These are phyloP conservation scores for Scutellaria baicalensis DNA, from an alignment of 257 asterid genomes.

Conservation along the genomic window DNA sequence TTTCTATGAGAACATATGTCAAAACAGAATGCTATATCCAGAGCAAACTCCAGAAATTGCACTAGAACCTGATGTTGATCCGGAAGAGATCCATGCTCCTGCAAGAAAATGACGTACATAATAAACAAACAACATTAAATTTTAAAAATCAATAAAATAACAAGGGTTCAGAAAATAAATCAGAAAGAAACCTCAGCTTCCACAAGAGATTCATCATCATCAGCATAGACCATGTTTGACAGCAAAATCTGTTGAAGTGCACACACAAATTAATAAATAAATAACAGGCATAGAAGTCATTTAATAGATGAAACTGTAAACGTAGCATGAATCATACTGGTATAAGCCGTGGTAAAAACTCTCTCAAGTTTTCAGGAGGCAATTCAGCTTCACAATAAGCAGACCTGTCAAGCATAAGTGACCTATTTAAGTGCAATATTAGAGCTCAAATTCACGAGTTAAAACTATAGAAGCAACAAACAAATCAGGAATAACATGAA, in stretches of 20 bases:
- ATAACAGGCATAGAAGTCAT: not conserved
- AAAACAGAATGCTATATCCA: not conserved
- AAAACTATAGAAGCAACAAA: not conserved
- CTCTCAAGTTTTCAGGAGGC: slow-evolving; percentile 88
- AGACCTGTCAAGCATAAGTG: slow-evolving; percentile 56
- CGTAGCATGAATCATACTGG: slow-evolving; percentile 52
- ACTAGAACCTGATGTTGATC: slow-evolving; percentile 87
- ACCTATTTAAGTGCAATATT: slow-evolving; percentile 7
- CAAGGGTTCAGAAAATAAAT: slow-evolving; percentile 9
- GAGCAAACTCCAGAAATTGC: slow-evolving; percentile 6
- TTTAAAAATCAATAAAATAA: not conserved
- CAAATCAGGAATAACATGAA: not conserved
- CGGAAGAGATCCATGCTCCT: slow-evolving; percentile 98
- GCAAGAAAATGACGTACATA: slow-evolving; percentile 23
- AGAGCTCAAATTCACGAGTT: too few species aligned
- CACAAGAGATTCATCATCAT: slow-evolving; percentile 82
- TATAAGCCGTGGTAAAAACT: slow-evolving; percentile 79
- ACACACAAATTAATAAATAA: not conserved
- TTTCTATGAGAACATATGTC: slow-evolving; percentile 12
- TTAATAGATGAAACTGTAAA: not conserved
- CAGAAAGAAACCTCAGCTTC: slow-evolving; percentile 81
- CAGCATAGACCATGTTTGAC: slow-evolving; percentile 92
- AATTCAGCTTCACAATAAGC: slow-evolving; percentile 93
- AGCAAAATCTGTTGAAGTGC: slow-evolving; percentile 54
- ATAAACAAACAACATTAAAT: slow-evolving; percentile 9